Base-by-base conservation (phyloP, 352 stramenopile genomes). In the Globisporangium emineosum region DNA sequence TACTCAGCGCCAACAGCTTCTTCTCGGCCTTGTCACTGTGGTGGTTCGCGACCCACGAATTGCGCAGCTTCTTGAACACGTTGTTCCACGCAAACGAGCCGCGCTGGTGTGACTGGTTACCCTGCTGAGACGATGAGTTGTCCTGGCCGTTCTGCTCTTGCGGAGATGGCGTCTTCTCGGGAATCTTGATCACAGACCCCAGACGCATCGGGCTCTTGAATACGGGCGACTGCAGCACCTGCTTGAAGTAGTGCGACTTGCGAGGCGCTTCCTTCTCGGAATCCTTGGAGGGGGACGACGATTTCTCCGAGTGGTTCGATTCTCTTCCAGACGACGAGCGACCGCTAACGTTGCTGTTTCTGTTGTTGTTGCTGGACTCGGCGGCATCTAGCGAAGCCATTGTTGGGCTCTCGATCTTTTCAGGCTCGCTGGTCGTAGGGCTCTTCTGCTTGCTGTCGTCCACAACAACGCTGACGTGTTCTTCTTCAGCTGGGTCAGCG, bases 221-320 rank as follows among this genome's bases (percentile, higher is more conserved):
- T 53, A 93, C 85, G 30, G 86, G 86, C 7, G 86, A 91, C 65
- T 92, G 83, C 30, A 95, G 69, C 52, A 95, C 86, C 43, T 91
- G 88, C 69, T 92, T 92, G 58, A 95, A 86, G 74, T 94, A 95
- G 54, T 88, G 76, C 4, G 84, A 95, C 65, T 91, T 93, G 37
- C 81, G 75, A 19, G 69, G 72, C 15, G 64, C 60, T 13, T 77
- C 50, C 23, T 80, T 65, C 49, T 76, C 68, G 0, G 37, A 33
- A 5, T 69, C 69, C 15, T 63, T 75, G 0, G 65, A 50, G 23
- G 67, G 66, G 1, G 68, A 57, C 47, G 67, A 60, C 45, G 33
- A n/a, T 23, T 62, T 58, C 23, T 68, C 55, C 23, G 62, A 62
- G 43, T 62, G 52, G 21, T 56, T 54, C n/a, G 62, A 67, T 21